Conservation (phyloP, 306 rosid species). For the Corylus americana region DNA sequence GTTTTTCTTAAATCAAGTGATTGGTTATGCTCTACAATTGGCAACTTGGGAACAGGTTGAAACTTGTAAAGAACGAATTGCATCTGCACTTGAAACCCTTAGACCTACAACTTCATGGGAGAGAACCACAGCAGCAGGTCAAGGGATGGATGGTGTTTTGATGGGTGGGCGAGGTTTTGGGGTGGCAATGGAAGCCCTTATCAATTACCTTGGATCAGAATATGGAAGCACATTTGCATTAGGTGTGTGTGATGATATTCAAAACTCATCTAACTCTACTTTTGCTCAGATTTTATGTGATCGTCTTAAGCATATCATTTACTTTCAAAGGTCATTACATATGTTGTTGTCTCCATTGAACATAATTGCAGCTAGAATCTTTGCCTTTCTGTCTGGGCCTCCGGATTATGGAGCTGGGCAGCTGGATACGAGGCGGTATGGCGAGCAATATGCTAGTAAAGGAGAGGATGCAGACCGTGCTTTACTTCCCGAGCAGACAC, state of each 20-base stretch:
- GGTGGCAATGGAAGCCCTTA: constrained; percentile 87
- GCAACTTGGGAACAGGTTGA: constrained; percentile 65
- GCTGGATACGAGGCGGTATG: constrained; percentile 89
- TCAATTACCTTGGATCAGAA: constrained; percentile 93
- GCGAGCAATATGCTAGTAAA: constrained; percentile 98
- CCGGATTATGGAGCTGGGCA: constrained; percentile 97
- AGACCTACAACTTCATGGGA: constrained; percentile 98
- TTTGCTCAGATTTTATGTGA: not conserved
- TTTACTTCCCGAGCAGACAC: constrained; percentile 96
- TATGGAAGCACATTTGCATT: constrained; percentile 95
- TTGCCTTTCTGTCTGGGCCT: constrained; percentile 90
- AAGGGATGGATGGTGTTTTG: constrained; percentile 86
- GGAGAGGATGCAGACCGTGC: constrained; percentile 98
- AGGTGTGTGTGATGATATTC: constrained; percentile 52
- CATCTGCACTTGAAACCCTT: constrained; percentile 88
- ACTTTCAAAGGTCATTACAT: constrained; percentile 22
- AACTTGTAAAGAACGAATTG: constrained; percentile 88
- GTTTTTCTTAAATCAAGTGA: not conserved
- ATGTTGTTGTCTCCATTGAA: constrained; percentile 35
- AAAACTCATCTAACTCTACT: constrained; percentile 13
- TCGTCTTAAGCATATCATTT: not conserved
- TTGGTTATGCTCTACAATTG: constrained; percentile 23
- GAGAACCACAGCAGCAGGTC: constrained; percentile 87
- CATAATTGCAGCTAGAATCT: constrained; percentile 79
- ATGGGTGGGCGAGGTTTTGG: constrained; percentile 98